Conservation (phyloP, 805 yeast genomes). For the Kazachstania bromeliacearum region DNA sequence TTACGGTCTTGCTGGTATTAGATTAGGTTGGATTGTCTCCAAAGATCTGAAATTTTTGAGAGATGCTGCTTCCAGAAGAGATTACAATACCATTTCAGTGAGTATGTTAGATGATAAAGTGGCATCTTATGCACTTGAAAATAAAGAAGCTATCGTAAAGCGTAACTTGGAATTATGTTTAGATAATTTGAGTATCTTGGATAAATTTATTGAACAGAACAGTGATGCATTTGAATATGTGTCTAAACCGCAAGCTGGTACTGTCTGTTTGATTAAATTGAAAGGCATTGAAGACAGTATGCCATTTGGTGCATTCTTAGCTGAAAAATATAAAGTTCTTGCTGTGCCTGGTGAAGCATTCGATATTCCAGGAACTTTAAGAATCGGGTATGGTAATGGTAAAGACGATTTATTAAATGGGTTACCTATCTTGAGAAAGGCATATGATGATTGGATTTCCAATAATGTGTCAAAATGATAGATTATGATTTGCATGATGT, state of each 20-base stretch:
- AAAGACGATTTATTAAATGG: conserved; percentile 31
- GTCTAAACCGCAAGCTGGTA: conserved; percentile 37
- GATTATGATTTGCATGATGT: too few relatives aligned
- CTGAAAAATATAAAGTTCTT: conserved; percentile 29
- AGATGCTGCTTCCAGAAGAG: conserved; percentile 35
- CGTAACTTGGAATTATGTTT: conserved; percentile 35
- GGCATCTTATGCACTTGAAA: conserved; percentile 36
- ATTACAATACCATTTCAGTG: conserved; percentile 43
- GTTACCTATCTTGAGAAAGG: conserved; percentile 19
- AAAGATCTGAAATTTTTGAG: conserved; percentile 26
- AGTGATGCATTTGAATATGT: conserved; percentile 32
- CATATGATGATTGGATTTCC: conserved; percentile 7
- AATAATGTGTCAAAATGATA: too few relatives aligned
- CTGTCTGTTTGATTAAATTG: conserved; percentile 37
- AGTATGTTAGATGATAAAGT: conserved; percentile 38
- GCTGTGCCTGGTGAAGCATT: conserved; percentile 45
- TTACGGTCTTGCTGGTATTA: conserved; percentile 42
- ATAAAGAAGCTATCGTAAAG: conserved; percentile 29
- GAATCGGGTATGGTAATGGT: conserved; percentile 43
- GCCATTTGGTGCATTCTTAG: conserved; percentile 31
- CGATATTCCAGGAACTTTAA: conserved; percentile 33
- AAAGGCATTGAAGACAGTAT: conserved; percentile 26
- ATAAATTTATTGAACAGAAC: conserved; percentile 27
- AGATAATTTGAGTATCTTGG: conserved; percentile 31
- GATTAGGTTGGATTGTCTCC: conserved; percentile 45